Base-by-base conservation (phyloP, 2,329 filamentous ascomycete species). In the Laburnicola sp. region DNA sequence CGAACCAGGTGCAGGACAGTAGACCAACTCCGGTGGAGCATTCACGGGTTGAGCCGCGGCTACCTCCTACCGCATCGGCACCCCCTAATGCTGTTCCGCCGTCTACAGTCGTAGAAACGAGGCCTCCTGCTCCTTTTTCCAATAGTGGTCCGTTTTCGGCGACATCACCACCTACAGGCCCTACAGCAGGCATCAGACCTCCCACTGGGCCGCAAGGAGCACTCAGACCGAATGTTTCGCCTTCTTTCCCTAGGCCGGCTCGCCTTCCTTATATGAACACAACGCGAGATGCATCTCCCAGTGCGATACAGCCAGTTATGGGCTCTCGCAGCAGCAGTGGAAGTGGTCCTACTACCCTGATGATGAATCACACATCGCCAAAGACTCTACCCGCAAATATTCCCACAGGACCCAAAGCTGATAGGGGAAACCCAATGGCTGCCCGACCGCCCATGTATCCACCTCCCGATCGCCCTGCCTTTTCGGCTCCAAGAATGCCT, bases 391-490 rank as follows among this genome's bases (percentile, higher is more conserved):
- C 66, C 36, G 63, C 63, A 25, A 71, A 71, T 36, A 74, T 75
- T 21, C 73, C 73, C 2, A 75, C 73, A 28, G 73, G 73, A 3
- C 73, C 74, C 6, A 73, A 74, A 52, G 72, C 70, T 31, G 68
- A 72, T 11, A 66, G 67, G 48, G 60, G 61, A 16, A 53, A 58
- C 22, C 59, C 56, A 30, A 68, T 69, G 58, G 60, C 56, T 38
- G 37, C 65, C 7, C 62, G 70, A 30, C 68, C 68, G 32, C 47
- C 54, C 10, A 64, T 69, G 48, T 72, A 69, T 48, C 63, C 60
- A 10, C 58, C 61, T 26, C 58, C 64, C 9, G 64, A 71, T 31
- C 64, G 65, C 42, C 53, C 63, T 23, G 49, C 56, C 22, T 72
- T 70, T 35, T 54, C 60, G 21, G 56, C 57, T 23, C 56, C 65